Evolutionary conservation across 2,329 filamentous ascomycete genomes (phyloP), one percentile per base, ranked within the genome.

Genomic region (Pestalotiopsis sp.): DNA sequence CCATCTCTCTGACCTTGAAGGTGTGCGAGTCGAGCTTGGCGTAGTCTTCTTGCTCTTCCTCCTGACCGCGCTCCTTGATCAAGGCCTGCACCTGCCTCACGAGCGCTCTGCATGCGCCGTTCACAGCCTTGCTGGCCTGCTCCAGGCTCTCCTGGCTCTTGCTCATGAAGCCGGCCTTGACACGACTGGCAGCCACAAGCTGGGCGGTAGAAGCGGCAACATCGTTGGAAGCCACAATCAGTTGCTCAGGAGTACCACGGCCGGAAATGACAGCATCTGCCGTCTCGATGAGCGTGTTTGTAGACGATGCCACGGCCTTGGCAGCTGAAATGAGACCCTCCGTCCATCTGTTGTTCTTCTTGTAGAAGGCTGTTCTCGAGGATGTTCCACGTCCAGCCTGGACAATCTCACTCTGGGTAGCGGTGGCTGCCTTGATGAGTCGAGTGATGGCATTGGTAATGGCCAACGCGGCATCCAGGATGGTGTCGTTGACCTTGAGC

Each of bases 331-430:
- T 98, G 70, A 99, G 90, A 62, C 96, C 96, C 78, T 99, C 96
- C 0, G 96, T 99, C 96, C 96, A 99, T 66, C 96, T 90, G 83
- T 98, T 99, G 88, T 99, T 98, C 86, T 98, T 98, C 88, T 98
- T 98, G 90, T 99, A 99, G 81, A 99, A 99, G 27, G 95, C 94
- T 2, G 95, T 97, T 69, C 91, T 89, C 59, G 94, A 97, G 65
- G 93, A 94, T 31, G 91, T 92, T 45, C 96, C 96, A 23, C 93
- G 91, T 7, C 96, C 96, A 71, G 97, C 94, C 72, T 94, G 91
- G 58, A 99, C 96, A 77, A 99, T 99, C 83, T 99, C 96, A 79
- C 97, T 91, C 80, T 99, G 96, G 1, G 95, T 97, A 20, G 88
- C 90, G 0, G 95, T 97, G 6, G 96, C 96, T 1, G 96, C 96